Conservation (phyloP, 805 yeast species). For the Wickerhamomyces silvicola region DNA sequence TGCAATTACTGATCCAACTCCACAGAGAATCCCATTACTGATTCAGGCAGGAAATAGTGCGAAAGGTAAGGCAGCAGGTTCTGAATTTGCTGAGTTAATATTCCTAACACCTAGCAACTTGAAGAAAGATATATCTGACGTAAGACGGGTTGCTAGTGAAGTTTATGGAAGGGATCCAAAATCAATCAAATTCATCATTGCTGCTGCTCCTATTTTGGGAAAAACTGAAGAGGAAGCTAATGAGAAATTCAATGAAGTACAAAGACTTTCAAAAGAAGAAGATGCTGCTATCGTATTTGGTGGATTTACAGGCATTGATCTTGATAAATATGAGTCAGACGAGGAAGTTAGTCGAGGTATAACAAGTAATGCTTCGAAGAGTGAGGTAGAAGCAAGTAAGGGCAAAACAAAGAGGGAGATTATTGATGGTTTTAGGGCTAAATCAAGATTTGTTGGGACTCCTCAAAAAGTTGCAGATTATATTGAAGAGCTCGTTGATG, state of each 20-base stretch:
- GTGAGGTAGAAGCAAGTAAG: slow-evolving; percentile 21
- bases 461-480: slow-evolving; percentile 32
- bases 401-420: slow-evolving; percentile 20
- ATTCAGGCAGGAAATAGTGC: slow-evolving; percentile 36
- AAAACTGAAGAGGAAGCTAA: slow-evolving; percentile 34
- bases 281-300: slow-evolving; percentile 28
- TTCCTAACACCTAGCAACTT: too few species aligned
- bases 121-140: too few species aligned
- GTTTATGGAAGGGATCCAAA: slow-evolving; percentile 27
- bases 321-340: slow-evolving; percentile 10
- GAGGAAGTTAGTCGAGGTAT: slow-evolving; percentile 19
- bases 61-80: slow-evolving; percentile 32
- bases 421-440: slow-evolving; percentile 22
- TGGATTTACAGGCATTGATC: slow-evolving; percentile 25
- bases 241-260: slow-evolving; percentile 25
- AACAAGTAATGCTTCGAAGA: slow-evolving; percentile 20
- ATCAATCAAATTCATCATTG: slow-evolving; percentile 30
- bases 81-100: slow-evolving; percentile 31
- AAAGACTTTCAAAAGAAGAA: slow-evolving; percentile 27
- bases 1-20: slow-evolving; percentile 32
- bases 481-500: slow-evolving; percentile 33
- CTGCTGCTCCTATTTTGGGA: slow-evolving; percentile 30
- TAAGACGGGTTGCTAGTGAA: slow-evolving; percentile 25
- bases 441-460: slow-evolving; percentile 29
- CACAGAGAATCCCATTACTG: slow-evolving; percentile 34